phyloP scores from a whole-genome alignment of 108 stramenopile species.

The Fistulifera pelliculosa region DNA sequence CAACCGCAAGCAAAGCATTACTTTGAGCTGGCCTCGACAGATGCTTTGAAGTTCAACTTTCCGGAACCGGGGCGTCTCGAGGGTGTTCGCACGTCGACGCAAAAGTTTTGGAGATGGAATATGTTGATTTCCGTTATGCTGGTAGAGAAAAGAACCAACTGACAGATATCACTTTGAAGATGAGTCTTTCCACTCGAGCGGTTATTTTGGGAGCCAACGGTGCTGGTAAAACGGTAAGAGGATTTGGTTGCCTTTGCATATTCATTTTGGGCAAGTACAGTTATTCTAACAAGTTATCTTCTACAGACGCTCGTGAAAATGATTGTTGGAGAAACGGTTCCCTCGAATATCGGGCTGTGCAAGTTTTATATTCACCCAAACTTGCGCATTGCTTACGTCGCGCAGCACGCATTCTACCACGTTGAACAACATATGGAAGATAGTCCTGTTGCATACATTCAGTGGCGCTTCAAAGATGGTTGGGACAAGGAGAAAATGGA shows the following conservation, averaged over 20 bases:
- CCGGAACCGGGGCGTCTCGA: slow-evolving; percentile 89
- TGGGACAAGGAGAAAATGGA: slow-evolving; percentile 85
- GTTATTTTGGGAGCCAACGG: slow-evolving; percentile 52
- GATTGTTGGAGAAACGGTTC: slow-evolving; percentile 88
- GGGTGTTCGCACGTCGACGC: slow-evolving; percentile 91
- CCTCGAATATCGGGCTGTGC: slow-evolving; percentile 56
- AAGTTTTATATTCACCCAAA: slow-evolving; percentile 77
- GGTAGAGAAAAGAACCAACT: slow-evolving; percentile 58
- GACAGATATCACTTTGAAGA: slow-evolving; percentile 68
- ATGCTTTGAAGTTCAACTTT: slow-evolving; percentile 71
- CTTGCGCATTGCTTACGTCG: slow-evolving; percentile 80
- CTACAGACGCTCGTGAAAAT: slow-evolving; percentile 91
- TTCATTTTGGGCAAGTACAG: no score
- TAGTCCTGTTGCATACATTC: slow-evolving; percentile 88
- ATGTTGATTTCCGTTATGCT: slow-evolving; percentile 84
- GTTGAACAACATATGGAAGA: slow-evolving; percentile 91
- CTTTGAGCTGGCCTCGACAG: slow-evolving; percentile 86
- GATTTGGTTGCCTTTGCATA: not conserved
- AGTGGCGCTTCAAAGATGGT: slow-evolving; percentile 94
- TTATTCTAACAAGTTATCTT: slow-evolving; percentile 52
- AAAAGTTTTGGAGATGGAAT: slow-evolving; percentile 90
- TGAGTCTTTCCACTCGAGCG: slow-evolving; percentile 82
- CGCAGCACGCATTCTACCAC: slow-evolving; percentile 94
- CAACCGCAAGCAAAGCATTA: slow-evolving; percentile 94
- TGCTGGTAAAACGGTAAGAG: slow-evolving; percentile 5